Conservation (phyloP, 192 early-diverging fungal genomes). For the Cetraspora pellucida region DNA sequence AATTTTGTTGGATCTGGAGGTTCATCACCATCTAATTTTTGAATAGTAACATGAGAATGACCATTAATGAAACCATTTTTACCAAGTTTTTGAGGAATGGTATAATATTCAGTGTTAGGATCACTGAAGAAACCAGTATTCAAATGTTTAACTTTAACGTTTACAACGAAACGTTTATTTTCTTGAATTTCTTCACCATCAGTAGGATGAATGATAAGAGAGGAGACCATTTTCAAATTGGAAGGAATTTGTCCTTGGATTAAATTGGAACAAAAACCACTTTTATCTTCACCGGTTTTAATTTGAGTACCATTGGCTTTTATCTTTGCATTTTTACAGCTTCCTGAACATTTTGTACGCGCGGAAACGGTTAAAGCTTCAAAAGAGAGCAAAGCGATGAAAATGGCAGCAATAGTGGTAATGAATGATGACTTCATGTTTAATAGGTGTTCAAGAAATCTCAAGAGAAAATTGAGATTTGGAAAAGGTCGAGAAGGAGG, state of each 20-base stretch:
- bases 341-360: too few relatives aligned
- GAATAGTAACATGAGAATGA: conserved; percentile 8
- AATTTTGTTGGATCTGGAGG: not conserved
- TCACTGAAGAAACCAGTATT: not conserved
- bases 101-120: not conserved
- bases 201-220: not conserved
- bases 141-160: not conserved
- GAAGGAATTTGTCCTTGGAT: not conserved
- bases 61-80: not conserved
- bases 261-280: not conserved
- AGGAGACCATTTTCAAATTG: not conserved
- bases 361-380: too few relatives aligned
- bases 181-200: not conserved
- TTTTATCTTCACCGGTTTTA: too few relatives aligned
- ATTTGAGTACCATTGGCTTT: conserved; percentile 1
- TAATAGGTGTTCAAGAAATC: too few relatives aligned
- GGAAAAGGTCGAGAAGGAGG: too few relatives aligned
- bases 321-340: too few relatives aligned
- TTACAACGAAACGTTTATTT: not conserved
- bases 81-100: not conserved
- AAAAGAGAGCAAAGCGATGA: too few relatives aligned
- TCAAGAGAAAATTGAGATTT: too few relatives aligned
- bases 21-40: not conserved
- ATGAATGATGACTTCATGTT: too few relatives aligned
- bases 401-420: too few relatives aligned